phyloP scores from a whole-genome alignment of 2,329 filamentous ascomycete genomes.

The Didymella segeticola region DNA sequence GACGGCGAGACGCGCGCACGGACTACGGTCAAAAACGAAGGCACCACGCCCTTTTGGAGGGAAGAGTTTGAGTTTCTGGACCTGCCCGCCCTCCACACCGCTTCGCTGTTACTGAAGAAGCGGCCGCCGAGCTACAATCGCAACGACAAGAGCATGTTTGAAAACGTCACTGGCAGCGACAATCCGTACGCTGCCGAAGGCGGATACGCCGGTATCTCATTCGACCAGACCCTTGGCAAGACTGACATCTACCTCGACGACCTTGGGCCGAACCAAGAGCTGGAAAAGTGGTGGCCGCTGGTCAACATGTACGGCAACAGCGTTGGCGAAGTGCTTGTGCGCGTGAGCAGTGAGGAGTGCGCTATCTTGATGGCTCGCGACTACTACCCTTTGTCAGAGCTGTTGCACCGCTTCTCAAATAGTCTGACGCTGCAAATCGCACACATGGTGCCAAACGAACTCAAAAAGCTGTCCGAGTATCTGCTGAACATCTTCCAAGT shows the following conservation, averaged over 20 bases:
- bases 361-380: constrained; percentile 86
- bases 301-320: constrained; percentile 76
- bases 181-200: constrained; percentile 46
- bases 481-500: constrained; percentile 96
- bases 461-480: constrained; percentile 82
- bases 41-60: constrained; percentile 80
- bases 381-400: constrained; percentile 80
- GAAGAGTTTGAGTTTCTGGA: constrained; percentile 81
- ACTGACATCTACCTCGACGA: constrained; percentile 86
- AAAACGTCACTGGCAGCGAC: constrained; percentile 36
- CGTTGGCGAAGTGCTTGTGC: constrained; percentile 85
- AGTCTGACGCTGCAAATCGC: constrained; percentile 86
- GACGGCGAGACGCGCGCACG: constrained; percentile 80
- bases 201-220: constrained; percentile 55
- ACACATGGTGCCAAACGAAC: constrained; percentile 75
- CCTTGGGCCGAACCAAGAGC: constrained; percentile 75
- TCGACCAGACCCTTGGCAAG: constrained; percentile 65
- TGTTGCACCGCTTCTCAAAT: constrained; percentile 84
- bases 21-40: constrained; percentile 74
- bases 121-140: constrained; percentile 52
- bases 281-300: constrained; percentile 86
- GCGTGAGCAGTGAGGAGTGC: constrained; percentile 83
- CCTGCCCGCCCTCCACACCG: constrained; percentile 71
- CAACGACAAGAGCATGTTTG: constrained; percentile 47
- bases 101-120: constrained; percentile 76